phyloP scores from a whole-genome alignment of 495 filamentous ascomycete genomes.

The Durotheca rogersii region DNA sequence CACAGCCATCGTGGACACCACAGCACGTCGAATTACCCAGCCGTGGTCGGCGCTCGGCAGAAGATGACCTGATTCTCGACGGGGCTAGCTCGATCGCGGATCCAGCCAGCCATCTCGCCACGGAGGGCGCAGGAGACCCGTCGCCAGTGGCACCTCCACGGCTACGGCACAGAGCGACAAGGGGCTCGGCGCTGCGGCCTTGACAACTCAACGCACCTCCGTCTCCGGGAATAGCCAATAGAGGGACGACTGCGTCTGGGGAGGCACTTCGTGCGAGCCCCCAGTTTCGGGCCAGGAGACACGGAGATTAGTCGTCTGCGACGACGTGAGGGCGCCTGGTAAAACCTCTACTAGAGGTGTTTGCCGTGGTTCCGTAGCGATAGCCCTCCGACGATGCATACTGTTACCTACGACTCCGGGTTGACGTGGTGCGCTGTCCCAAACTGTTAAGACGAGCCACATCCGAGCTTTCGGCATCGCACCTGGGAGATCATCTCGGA shows the following conservation, averaged over 20 bases:
- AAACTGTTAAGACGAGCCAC: slow-evolving; percentile 18
- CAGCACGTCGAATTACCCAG: neutral
- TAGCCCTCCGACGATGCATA: neutral
- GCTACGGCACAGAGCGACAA: neutral
- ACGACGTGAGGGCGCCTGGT: slow-evolving; percentile 9
- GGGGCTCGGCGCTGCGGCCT: slow-evolving; percentile 24
- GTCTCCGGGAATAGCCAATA: slow-evolving; percentile 8
- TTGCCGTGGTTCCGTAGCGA: slow-evolving; percentile 1
- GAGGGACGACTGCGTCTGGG: slow-evolving; percentile 1
- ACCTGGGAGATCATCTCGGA: slow-evolving; percentile 1
- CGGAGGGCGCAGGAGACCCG: neutral
- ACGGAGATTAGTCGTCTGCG: neutral
- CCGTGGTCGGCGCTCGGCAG: neutral
- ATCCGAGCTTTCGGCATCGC: slow-evolving; percentile 14
- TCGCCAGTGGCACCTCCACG: slow-evolving; percentile 7
- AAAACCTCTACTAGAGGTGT: neutral
- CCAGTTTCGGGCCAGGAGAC: slow-evolving; percentile 21
- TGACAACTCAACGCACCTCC: slow-evolving; percentile 20
- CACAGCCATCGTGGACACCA: no score
- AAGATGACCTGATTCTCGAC: neutral
- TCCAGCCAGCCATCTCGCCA: slow-evolving; percentile 9
- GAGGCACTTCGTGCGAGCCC: slow-evolving; percentile 9
- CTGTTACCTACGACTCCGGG: slow-evolving; percentile 7
- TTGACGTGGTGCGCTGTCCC: slow-evolving; percentile 17
- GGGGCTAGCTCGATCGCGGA: neutral